A percentile compares a stretch with the other conserved stretches of the same genome.
Evolutionary conservation across 169 alveolate genomes (phyloP).

Genomic region (Babesia sp.): DNA sequence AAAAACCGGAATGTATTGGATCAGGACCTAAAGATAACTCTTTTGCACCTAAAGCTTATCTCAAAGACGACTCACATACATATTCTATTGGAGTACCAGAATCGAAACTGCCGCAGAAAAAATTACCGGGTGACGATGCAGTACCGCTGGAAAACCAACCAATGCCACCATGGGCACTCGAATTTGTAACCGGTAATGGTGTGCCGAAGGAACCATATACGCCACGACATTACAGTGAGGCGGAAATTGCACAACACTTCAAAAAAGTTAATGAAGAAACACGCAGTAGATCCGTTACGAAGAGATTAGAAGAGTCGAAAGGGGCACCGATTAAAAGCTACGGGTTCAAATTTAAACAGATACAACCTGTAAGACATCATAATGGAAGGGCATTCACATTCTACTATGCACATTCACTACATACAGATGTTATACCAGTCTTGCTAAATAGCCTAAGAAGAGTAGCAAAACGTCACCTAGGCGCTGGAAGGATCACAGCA

Average conservation of each 20-base stretch:
- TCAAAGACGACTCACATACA: not conserved
- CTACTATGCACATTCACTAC: slow-evolving; percentile 82
- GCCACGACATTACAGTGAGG: slow-evolving; percentile 57
- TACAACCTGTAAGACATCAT: slow-evolving; percentile 82
- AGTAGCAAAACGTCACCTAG: slow-evolving; percentile 76
- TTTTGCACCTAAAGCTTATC: not conserved
- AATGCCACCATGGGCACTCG: slow-evolving; percentile 67
- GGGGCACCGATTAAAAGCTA: slow-evolving; percentile 65
- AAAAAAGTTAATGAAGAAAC: slow-evolving; percentile 51
- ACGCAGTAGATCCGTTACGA: slow-evolving; percentile 22
- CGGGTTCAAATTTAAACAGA: slow-evolving; percentile 84
- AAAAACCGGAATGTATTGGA: no score
- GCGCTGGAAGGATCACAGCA: slow-evolving; percentile 83
- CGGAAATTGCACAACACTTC: slow-evolving; percentile 49
- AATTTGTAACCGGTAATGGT: slow-evolving; percentile 41
- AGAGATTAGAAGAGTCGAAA: slow-evolving; percentile 20
- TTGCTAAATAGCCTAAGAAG: slow-evolving; percentile 81
- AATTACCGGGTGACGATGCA: slow-evolving; percentile 40
- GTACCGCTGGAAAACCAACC: slow-evolving; percentile 53
- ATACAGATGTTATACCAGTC: slow-evolving; percentile 78
- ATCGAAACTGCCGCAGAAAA: slow-evolving; percentile 12
- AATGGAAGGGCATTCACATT: slow-evolving; percentile 80
- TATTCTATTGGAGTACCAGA: slow-evolving; percentile 17
- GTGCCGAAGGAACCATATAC: slow-evolving; percentile 60
- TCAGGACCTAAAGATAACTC: no score